A percentile compares a stretch with the other conserved stretches of the same genome.
Conservation (phyloP, 1,139 yeast genomes). For the Taiozyma sp. region DNA sequence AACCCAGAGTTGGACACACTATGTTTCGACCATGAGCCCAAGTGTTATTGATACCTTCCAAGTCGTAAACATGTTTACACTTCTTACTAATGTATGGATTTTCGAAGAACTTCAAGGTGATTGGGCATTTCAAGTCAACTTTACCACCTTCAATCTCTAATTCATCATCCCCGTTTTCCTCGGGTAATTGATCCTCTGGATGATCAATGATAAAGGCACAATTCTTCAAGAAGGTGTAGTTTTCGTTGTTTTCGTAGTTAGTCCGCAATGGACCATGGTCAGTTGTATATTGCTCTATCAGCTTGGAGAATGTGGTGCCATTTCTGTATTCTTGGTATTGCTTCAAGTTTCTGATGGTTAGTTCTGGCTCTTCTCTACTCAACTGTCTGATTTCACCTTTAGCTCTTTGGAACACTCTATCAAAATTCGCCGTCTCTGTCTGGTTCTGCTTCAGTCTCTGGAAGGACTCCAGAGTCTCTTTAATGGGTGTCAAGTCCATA, state of each 20-base stretch:
- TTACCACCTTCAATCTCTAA: constrained; percentile 62
- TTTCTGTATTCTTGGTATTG: constrained; percentile 13
- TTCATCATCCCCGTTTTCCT: constrained; percentile 45
- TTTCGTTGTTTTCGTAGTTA: constrained; percentile 1
- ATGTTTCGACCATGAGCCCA: constrained; percentile 13
- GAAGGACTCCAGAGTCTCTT: constrained; percentile 8
- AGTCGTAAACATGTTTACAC: constrained; percentile 62
- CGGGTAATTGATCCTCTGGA: constrained; percentile 30
- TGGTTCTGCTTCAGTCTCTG: constrained; percentile 9
- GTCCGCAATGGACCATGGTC: background rate
- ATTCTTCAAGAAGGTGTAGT: constrained; percentile 15
- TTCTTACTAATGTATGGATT: constrained; percentile 46
- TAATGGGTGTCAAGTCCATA: background rate
- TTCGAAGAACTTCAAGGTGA: constrained; percentile 45
- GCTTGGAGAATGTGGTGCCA: constrained; percentile 11
- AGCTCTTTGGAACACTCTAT: constrained; percentile 3
- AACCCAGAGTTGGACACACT: constrained; percentile 22
- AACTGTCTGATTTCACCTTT: constrained; percentile 5
- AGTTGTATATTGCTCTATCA: constrained; percentile 11
- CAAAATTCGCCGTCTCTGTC: constrained; percentile 3
- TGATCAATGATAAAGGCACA: constrained; percentile 22
- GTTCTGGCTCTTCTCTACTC: constrained; percentile 18
- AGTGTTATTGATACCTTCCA: constrained; percentile 34
- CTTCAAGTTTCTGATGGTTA: constrained; percentile 26
- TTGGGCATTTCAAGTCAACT: constrained; percentile 59